Conservation (phyloP, 305 asterid species). For the Ajuga reptans region DNA sequence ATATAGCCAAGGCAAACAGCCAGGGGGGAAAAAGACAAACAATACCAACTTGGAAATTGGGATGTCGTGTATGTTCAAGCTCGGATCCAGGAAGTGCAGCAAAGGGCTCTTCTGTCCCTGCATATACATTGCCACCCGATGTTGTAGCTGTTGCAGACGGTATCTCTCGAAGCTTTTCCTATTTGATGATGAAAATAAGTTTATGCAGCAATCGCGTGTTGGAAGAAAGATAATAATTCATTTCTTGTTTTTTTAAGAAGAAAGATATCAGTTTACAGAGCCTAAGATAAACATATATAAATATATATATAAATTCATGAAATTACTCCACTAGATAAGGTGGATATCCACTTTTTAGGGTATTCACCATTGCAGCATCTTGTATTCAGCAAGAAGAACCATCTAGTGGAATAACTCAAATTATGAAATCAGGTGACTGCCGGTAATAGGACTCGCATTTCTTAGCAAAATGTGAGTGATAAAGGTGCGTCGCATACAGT, state of each 20-base stretch:
- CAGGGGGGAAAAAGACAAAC: background rate
- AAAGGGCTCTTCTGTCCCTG: conserved; percentile 58
- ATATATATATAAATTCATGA: background rate
- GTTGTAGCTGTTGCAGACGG: conserved; percentile 61
- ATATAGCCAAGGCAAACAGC: conserved; percentile 11
- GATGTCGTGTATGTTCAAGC: conserved; percentile 55
- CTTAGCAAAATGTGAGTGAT: background rate
- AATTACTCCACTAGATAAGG: background rate
- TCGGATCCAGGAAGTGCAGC: conserved; percentile 84
- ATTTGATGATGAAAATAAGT: conserved; percentile 27
- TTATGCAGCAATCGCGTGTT: background rate
- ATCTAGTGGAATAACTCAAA: background rate
- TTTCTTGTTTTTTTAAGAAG: too few relatives aligned
- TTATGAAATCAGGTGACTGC: background rate
- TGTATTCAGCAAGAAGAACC: conserved; percentile 10
- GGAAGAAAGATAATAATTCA: conserved; percentile 1
- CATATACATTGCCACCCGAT: conserved; percentile 53
- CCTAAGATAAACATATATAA: too few relatives aligned
- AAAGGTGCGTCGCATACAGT: background rate
- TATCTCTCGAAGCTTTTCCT: conserved; percentile 92
- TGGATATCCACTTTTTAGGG: background rate
- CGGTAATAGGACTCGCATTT: background rate
- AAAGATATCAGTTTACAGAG: too few relatives aligned
- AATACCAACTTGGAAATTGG: conserved; percentile 61
- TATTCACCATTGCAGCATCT: background rate